Evolutionary conservation across 495 filamentous ascomycete species (phyloP).

Genomic region (Daldinia concentrica): DNA sequence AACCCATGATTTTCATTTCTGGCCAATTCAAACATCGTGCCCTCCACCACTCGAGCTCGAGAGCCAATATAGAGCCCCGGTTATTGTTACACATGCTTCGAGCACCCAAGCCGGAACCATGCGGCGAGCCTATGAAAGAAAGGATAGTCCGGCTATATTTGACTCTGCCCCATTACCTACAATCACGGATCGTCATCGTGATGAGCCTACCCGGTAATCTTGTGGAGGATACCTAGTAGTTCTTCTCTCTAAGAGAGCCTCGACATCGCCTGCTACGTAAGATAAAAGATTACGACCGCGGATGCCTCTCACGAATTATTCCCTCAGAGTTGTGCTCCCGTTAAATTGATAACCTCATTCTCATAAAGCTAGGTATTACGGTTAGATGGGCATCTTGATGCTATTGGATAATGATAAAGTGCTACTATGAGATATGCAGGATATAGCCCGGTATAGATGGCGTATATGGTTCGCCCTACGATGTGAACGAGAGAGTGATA

Average conservation of each 20-base stretch:
- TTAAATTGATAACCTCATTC: background rate
- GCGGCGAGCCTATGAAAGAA: constrained; percentile 26
- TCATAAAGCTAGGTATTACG: background rate
- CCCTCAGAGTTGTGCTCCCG: background rate
- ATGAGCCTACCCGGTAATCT: constrained; percentile 13
- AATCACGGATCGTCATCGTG: constrained; percentile 19
- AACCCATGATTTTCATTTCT: constrained; percentile 29
- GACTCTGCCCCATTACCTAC: constrained; percentile 16
- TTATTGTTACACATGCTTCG: constrained; percentile 11
- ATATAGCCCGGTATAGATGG: background rate
- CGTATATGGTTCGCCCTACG: background rate
- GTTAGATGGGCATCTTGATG: background rate
- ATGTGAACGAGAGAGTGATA: constrained; percentile 1
- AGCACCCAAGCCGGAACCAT: constrained; percentile 8
- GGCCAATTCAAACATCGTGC: constrained; percentile 28
- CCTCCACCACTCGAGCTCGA: constrained; percentile 26
- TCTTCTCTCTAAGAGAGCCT: background rate
- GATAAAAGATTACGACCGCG: background rate
- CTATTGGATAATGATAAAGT: background rate
- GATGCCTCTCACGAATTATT: background rate
- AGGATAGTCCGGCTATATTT: constrained; percentile 9
- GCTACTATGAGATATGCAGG: background rate
- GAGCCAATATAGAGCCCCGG: constrained; percentile 19
- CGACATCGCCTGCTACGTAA: background rate
- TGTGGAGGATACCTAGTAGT: background rate